A percentile compares a stretch with the other conserved stretches of the same genome.
phyloP scores from a whole-genome alignment of 495 filamentous ascomycete species.

The Tricharina praecox region DNA sequence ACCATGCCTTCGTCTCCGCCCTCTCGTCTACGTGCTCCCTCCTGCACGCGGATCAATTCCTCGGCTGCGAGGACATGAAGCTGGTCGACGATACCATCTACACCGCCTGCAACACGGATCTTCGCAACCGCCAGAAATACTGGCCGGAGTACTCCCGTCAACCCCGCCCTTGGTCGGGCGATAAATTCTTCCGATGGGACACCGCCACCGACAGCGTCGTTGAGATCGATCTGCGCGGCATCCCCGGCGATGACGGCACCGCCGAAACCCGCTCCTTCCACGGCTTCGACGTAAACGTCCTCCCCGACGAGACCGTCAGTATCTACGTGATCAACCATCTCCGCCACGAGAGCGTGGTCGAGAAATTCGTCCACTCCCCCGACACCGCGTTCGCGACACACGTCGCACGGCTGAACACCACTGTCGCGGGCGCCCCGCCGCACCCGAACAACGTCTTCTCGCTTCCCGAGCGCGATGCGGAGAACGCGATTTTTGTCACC shows the following conservation, averaged over 20 bases:
- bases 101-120: slow-evolving; percentile 10
- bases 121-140: not conserved
- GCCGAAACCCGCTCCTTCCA: not conserved
- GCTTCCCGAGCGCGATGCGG: slow-evolving; percentile 13
- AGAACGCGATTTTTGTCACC: slow-evolving; percentile 18
- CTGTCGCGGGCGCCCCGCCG: not conserved
- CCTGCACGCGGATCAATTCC: slow-evolving; percentile 15
- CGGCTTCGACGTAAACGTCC: slow-evolving; percentile 15
- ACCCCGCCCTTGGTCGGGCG: slow-evolving; percentile 3
- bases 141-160: not conserved
- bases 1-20: slow-evolving; percentile 20
- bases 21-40: slow-evolving; percentile 18
- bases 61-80: slow-evolving; percentile 22
- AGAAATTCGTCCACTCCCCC: slow-evolving; percentile 22
- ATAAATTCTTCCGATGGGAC: slow-evolving; percentile 22
- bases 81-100: slow-evolving; percentile 17
- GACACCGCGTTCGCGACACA: slow-evolving; percentile 1
- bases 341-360: slow-evolving; percentile 8
- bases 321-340: slow-evolving; percentile 23
- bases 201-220: slow-evolving; percentile 14
- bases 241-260: slow-evolving; percentile 6
- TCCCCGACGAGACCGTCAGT: slow-evolving; percentile 6
- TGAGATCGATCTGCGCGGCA: slow-evolving; percentile 9
- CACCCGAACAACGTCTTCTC: slow-evolving; percentile 19
- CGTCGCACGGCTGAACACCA: slow-evolving; percentile 5